Evolutionary conservation across 805 yeast species (phyloP).

Genomic region (Suhomyces prunicola): DNA sequence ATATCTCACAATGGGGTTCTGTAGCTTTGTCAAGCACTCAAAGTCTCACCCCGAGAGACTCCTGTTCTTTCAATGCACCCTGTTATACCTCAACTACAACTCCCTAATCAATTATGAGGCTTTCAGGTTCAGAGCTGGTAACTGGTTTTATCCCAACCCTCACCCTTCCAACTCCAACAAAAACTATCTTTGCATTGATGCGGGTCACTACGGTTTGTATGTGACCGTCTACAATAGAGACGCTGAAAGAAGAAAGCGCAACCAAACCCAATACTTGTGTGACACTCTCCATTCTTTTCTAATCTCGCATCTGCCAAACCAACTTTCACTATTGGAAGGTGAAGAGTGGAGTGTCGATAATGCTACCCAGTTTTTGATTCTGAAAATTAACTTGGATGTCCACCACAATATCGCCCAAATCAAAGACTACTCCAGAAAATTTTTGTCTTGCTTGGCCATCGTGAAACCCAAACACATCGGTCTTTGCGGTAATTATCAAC

Average conservation of each 20-base stretch:
- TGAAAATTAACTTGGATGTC: constrained; percentile 29
- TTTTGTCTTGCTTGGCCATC: constrained; percentile 20
- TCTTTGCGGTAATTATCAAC: constrained; percentile 1
- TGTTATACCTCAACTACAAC: constrained; percentile 18
- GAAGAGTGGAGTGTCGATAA: background rate
- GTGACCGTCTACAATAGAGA: constrained; percentile 39
- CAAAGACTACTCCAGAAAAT: constrained; percentile 18
- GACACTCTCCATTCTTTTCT: constrained; percentile 11
- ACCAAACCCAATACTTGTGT: constrained; percentile 3
- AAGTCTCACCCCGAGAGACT: constrained; percentile 16
- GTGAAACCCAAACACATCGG: constrained; percentile 5
- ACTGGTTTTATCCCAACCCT: constrained; percentile 20
- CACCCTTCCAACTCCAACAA: constrained; percentile 18
- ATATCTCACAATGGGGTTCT: constrained; percentile 7
- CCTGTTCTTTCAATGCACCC: constrained; percentile 25
- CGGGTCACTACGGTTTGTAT: constrained; percentile 45
- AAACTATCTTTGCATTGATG: constrained; percentile 25
- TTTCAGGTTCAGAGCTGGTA: constrained; percentile 9
- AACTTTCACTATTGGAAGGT: background rate
- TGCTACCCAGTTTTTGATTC: constrained; percentile 24
- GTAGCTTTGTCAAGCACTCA: constrained; percentile 14
- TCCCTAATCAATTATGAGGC: constrained; percentile 7
- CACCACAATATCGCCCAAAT: constrained; percentile 23
- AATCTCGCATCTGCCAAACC: constrained; percentile 1
- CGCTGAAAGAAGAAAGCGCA: constrained; percentile 16